A percentile compares a stretch with the other conserved stretches of the same genome.
These are phyloP conservation scores for Zea luxurians DNA, from an alignment of 176 grass and related monocot genomes.

Conservation along the genomic window DNA sequence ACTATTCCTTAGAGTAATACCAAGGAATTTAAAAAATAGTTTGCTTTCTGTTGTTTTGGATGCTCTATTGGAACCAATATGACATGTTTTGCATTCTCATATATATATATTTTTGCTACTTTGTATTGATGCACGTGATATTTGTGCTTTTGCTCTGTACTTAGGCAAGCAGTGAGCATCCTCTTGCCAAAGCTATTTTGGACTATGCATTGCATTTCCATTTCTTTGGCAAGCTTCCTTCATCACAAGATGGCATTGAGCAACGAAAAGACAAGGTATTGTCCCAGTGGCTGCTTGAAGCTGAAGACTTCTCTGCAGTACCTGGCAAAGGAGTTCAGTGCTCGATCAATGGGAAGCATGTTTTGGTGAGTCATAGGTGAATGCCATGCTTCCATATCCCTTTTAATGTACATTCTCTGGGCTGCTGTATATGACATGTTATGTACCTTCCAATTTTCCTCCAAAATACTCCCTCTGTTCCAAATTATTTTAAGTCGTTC, in stretches of 20 bases:
- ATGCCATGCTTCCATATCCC: too few relatives aligned
- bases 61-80: neutral
- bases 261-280: conserved; percentile 67
- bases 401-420: too few relatives aligned
- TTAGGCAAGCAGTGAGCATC: conserved; percentile 98
- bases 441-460: neutral
- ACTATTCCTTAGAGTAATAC: conserved; percentile 15
- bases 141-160: conserved; percentile 46
- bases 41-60: neutral
- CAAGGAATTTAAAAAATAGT: neutral
- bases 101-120: neutral
- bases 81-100: conserved; percentile 4
- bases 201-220: conserved; percentile 94
- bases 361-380: conserved; percentile 68
- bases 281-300: conserved; percentile 74
- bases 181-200: conserved; percentile 86
- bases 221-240: conserved; percentile 79
- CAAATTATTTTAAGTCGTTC: too few relatives aligned
- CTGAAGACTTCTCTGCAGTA: conserved; percentile 60
- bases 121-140: neutral
- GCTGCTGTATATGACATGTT: neutral
- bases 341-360: conserved; percentile 58
- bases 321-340: conserved; percentile 83
- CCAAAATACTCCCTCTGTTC: neutral
- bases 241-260: conserved; percentile 46